Conservation (phyloP, 352 stramenopile species). For the Phytophthora sojae region DNA sequence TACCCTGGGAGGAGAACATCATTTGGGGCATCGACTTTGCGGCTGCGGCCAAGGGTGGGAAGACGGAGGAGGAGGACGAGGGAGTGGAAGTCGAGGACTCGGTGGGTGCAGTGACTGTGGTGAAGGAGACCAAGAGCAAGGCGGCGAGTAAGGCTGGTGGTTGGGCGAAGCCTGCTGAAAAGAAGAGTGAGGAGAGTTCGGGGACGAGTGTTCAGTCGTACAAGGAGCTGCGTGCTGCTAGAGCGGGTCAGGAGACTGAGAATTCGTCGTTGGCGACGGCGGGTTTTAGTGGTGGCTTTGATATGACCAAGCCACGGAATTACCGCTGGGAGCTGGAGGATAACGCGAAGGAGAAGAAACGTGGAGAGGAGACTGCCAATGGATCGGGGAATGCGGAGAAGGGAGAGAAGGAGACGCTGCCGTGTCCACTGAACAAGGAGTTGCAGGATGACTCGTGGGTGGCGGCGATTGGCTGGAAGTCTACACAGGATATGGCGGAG, state of each 20-base stretch:
- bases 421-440: constrained; percentile 72
- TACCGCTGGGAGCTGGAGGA: constrained; percentile 80
- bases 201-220: constrained; percentile 32
- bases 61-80: constrained; percentile 23
- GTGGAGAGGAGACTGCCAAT: constrained; percentile 7
- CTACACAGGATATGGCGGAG: constrained; percentile 80
- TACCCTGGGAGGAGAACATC: constrained; percentile 86
- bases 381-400: constrained; percentile 5
- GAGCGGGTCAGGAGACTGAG: constrained; percentile 18
- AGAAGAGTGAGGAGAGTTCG: constrained; percentile 9
- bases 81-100: constrained; percentile 67
- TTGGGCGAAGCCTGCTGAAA: constrained; percentile 8
- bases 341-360: constrained; percentile 20
- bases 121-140: constrained; percentile 20
- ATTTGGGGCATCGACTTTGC: constrained; percentile 78
- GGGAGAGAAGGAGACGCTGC: constrained; percentile 25
- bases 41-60: constrained; percentile 26
- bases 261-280: background rate
- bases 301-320: constrained; percentile 78
- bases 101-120: constrained; percentile 30
- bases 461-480: constrained; percentile 82
- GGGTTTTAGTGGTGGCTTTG: constrained; percentile 51
- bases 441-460: constrained; percentile 78
- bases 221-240: constrained; percentile 44
- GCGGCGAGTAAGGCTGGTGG: constrained; percentile 2